phyloP scores from a whole-genome alignment of 2,329 filamentous ascomycete species.

The Hypoxylon sp. region DNA sequence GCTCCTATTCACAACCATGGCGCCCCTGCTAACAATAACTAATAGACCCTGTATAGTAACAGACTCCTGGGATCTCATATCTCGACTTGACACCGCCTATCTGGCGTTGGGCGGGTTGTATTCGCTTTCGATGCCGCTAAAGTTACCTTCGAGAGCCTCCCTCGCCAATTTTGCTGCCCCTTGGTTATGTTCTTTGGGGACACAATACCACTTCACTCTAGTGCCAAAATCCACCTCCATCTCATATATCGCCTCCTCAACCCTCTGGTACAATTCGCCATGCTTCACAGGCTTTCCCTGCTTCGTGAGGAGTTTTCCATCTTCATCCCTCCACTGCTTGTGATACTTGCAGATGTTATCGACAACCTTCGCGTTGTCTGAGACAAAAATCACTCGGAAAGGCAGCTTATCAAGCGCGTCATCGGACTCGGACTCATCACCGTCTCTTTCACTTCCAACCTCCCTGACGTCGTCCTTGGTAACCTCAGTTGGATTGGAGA shows the following conservation, averaged over 20 bases:
- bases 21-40: not conserved
- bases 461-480: not conserved
- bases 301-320: constrained; percentile 9
- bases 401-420: constrained; percentile 9
- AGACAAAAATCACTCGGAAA: constrained; percentile 26
- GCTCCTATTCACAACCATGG: not conserved
- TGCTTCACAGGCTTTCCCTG: constrained; percentile 15
- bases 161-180: constrained; percentile 6
- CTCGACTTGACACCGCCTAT: not conserved
- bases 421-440: not conserved
- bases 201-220: constrained; percentile 5
- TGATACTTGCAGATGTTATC: constrained; percentile 31
- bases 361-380: constrained; percentile 18
- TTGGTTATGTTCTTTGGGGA: constrained; percentile 5
- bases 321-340: constrained; percentile 13
- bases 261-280: constrained; percentile 3
- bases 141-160: constrained; percentile 6
- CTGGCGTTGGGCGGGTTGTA: not conserved
- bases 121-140: not conserved
- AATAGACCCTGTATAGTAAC: not conserved
- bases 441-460: not conserved
- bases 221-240: constrained; percentile 1
- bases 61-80: not conserved
- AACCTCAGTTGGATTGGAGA: not conserved
- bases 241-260: not conserved